These are phyloP conservation scores for Sordariomycetes sp. DNA, from an alignment of 2,329 filamentous ascomycete species.

Conservation along the genomic window DNA sequence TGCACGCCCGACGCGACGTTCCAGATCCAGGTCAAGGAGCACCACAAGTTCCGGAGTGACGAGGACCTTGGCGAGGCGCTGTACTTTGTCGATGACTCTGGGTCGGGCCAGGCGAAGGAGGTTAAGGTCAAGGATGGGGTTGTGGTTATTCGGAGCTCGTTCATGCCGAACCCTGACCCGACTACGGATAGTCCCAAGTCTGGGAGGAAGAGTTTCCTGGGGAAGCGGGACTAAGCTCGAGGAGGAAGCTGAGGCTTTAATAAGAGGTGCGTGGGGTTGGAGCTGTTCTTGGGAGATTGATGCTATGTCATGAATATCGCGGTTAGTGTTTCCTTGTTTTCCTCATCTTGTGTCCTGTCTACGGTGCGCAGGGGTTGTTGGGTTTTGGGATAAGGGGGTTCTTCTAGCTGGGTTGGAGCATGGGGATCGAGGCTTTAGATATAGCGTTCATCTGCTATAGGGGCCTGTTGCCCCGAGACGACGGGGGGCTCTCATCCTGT, in stretches of 20 bases:
- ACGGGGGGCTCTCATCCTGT: neutral
- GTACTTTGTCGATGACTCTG: constrained; percentile 85
- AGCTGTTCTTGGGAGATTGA: neutral
- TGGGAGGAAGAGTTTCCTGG: constrained; percentile 39
- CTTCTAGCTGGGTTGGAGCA: neutral
- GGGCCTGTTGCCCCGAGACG: neutral
- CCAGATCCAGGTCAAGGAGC: constrained; percentile 73
- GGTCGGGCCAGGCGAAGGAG: constrained; percentile 54
- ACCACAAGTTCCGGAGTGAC: constrained; percentile 73
- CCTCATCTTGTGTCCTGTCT: neutral
- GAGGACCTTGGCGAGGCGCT: constrained; percentile 70
- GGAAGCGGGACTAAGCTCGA: constrained; percentile 34
- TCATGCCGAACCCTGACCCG: constrained; percentile 24
- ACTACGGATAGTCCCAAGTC: constrained; percentile 29
- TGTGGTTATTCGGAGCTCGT: constrained; percentile 63
- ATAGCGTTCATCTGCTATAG: neutral
- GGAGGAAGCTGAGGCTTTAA: constrained; percentile 24
- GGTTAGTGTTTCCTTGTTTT: neutral
- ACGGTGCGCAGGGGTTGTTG: neutral
- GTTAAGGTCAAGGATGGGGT: constrained; percentile 60
- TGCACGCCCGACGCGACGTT: constrained; percentile 79
- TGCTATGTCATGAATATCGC: neutral
- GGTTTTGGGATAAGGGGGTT: neutral
- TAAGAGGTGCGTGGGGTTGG: neutral
- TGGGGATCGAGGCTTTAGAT: neutral